Base-by-base conservation (phyloP, 495 filamentous ascomycete genomes). In the Viridothelium virens region DNA sequence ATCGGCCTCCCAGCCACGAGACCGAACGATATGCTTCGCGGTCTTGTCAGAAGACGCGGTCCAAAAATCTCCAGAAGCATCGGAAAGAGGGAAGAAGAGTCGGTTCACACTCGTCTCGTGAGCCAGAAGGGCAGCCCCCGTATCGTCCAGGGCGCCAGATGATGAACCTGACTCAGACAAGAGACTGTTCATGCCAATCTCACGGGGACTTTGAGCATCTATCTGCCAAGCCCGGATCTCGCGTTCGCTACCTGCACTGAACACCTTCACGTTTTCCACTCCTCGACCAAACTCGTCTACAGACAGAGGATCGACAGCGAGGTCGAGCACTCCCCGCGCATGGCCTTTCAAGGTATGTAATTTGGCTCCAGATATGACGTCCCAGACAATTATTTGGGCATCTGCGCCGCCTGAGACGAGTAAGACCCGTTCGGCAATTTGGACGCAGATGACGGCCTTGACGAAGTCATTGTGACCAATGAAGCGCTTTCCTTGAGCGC, bases 101-200 rank as follows among this genome's bases (percentile, higher is more conserved):
- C 83, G 87, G 75, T 96, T 90, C 12, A 98, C 87, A 68, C 87
- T 94, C 2, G 94, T 98, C 33, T 96, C 91, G 76, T 97, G 93
- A 59, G 87, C 87, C 12, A 89, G 75, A 38, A 97, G 84, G 1
- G 89, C 84, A 12, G 84, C 81, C 0, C 73, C 61, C 74, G 64
- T 11, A 44, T 59, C 63, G 47, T 70, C 67, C 2, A 65, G 16
- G 0, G 31, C 25, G 36, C 14, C 36, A 5, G 33, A 14, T 5
- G 59, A 14, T 44, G 36, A 44, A 9, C 1, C 10, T 2, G 39
- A 10, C 38, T 50, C 59, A 47, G 61, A 61, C 5, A 34, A 3
- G 31, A 59, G 4, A 9, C 25, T 5, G 7, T 59, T 59, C 53
- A 59, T 36, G 31, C 10, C 44, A 44, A 74, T 61, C 53, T 77